phyloP scores from a whole-genome alignment of 352 stramenopile species.

The Phytophthora fragariaefolia region DNA sequence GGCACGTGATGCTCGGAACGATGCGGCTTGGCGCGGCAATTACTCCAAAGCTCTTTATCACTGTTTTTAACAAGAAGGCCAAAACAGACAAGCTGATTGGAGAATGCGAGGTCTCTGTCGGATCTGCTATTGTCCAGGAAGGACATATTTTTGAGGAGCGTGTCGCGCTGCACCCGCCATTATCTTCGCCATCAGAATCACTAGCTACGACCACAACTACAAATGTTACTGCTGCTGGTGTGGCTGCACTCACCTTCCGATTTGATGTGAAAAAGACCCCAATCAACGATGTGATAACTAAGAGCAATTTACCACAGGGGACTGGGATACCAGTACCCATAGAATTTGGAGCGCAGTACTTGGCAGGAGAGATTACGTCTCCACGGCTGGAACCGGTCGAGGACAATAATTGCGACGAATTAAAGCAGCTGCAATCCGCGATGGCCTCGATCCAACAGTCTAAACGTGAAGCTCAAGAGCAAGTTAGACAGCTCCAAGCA shows the following conservation, averaged over 20 bases:
- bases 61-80: slow-evolving; percentile 74
- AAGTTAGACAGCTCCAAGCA: slow-evolving; percentile 47
- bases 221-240: slow-evolving; percentile 30
- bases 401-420: slow-evolving; percentile 16
- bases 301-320: not conserved
- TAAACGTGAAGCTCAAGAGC: slow-evolving; percentile 60
- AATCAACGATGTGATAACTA: not conserved
- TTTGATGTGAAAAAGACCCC: slow-evolving; percentile 66
- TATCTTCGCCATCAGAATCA: not conserved
- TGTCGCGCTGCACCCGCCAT: slow-evolving; percentile 52
- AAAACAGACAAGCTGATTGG: slow-evolving; percentile 77
- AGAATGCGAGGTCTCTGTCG: slow-evolving; percentile 76
- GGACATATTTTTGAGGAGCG: slow-evolving; percentile 78
- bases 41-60: slow-evolving; percentile 71
- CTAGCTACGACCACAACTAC: slow-evolving; percentile 4
- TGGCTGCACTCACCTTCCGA: slow-evolving; percentile 56
- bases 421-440: slow-evolving; percentile 37
- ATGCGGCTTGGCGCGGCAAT: slow-evolving; percentile 68
- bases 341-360: slow-evolving; percentile 33
- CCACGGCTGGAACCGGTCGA: slow-evolving; percentile 14
- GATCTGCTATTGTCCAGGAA: slow-evolving; percentile 74
- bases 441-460: slow-evolving; percentile 38
- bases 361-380: slow-evolving; percentile 36
- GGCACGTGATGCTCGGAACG: slow-evolving; percentile 50
- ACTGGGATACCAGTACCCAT: slow-evolving; percentile 28